These are phyloP conservation scores for Ascobolus immersus DNA, from an alignment of 495 filamentous ascomycete genomes.

Conservation along the genomic window DNA sequence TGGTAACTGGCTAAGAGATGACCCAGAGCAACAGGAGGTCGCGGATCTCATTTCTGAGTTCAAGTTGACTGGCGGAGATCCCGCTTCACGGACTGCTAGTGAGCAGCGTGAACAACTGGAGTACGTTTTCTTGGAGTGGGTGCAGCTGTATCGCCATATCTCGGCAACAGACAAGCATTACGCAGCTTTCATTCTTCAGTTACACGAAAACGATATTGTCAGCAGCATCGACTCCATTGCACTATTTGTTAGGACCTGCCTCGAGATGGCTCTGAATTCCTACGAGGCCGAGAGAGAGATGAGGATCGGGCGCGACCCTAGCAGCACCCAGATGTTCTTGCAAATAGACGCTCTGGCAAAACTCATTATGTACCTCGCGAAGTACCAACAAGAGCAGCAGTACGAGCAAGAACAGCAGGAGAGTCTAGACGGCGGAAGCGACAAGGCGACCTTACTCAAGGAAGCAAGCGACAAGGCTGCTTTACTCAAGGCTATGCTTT, in stretches of 20 bases:
- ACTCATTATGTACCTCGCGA: constrained; percentile 49
- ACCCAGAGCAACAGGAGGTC: constrained; percentile 35
- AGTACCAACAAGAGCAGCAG: constrained; percentile 33
- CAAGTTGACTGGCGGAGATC: constrained; percentile 27
- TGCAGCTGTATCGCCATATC: constrained; percentile 49
- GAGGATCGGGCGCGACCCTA: background rate
- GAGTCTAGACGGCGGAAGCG: too few species aligned
- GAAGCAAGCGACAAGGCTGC: constrained; percentile 25
- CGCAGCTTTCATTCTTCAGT: constrained; percentile 57
- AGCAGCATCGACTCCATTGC: constrained; percentile 44
- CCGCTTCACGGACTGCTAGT: constrained; percentile 23
- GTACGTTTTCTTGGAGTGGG: constrained; percentile 89
- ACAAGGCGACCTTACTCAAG: too few species aligned
- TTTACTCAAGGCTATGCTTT: constrained; percentile 49
- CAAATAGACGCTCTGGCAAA: constrained; percentile 71
- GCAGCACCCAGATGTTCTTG: constrained; percentile 30
- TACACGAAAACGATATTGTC: constrained; percentile 47
- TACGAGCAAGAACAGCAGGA: constrained; percentile 28
- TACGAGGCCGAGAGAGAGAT: constrained; percentile 27
- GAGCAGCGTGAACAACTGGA: constrained; percentile 54
- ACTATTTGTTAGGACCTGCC: constrained; percentile 53
- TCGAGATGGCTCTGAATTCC: constrained; percentile 50
- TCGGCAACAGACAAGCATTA: constrained; percentile 43
- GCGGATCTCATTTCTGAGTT: constrained; percentile 50
- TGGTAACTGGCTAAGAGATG: constrained; percentile 55